phyloP scores from a whole-genome alignment of 1,284 basidiomycete genomes.

The Austroboletus sp. region DNA sequence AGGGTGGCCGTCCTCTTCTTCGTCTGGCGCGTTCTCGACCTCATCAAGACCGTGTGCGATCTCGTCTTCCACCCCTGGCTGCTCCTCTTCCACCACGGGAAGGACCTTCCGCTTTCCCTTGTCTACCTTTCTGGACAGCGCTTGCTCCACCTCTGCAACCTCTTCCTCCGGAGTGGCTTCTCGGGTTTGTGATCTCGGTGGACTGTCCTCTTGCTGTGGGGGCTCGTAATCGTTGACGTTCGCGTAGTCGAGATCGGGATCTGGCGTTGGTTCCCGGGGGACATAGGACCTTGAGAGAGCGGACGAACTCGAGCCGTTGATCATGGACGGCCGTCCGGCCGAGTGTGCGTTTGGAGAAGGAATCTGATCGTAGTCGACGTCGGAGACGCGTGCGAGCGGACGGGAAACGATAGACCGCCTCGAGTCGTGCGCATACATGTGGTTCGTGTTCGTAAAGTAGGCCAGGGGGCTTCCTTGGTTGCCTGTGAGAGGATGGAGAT shows the following conservation, averaged over 20 bases:
- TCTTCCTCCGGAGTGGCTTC: constrained; percentile 44
- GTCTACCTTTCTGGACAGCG: constrained; percentile 25
- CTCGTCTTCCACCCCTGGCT: constrained; percentile 46
- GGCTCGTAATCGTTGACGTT: constrained; percentile 34
- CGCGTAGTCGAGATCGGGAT: constrained; percentile 26
- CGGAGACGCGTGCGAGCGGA: constrained; percentile 45
- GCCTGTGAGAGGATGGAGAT: constrained; percentile 10
- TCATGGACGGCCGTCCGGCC: constrained; percentile 34
- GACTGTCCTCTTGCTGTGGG: constrained; percentile 28
- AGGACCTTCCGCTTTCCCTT: constrained; percentile 36
- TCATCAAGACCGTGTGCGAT: constrained; percentile 46
- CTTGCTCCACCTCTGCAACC: constrained; percentile 31
- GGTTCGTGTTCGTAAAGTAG: constrained; percentile 49
- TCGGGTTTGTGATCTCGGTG: constrained; percentile 29
- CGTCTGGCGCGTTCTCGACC: constrained; percentile 38
- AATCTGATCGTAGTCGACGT: constrained; percentile 58
- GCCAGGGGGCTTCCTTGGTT: constrained; percentile 43
- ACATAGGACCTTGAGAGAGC: constrained; percentile 38
- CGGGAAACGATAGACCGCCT: constrained; percentile 47
- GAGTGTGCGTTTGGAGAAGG: constrained; percentile 53
- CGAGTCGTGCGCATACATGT: constrained; percentile 41
- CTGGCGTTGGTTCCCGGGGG: constrained; percentile 27
- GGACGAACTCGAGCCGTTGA: constrained; percentile 42
- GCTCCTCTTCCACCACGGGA: constrained; percentile 28
- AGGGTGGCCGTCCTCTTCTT: constrained; percentile 31